phyloP scores from a whole-genome alignment of 352 stramenopile species.

The Phytophthora hybrid region DNA sequence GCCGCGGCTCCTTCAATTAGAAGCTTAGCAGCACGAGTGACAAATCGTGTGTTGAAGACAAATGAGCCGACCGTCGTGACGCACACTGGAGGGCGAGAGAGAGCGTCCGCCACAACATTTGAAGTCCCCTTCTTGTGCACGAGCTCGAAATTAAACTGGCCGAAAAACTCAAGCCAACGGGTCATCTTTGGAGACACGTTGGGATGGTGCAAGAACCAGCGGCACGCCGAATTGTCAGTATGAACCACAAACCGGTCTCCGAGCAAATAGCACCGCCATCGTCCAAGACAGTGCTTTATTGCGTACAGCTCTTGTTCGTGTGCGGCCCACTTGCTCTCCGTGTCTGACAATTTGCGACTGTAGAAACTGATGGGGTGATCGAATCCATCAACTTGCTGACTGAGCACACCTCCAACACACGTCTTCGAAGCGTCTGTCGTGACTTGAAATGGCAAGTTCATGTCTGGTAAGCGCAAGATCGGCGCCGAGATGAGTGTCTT shows the following conservation, averaged over 20 bases:
- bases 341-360: conserved; percentile 11
- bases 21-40: conserved; percentile 3
- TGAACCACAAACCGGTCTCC: conserved; percentile 9
- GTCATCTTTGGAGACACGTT: conserved; percentile 7
- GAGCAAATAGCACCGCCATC: conserved; percentile 6
- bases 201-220: conserved; percentile 7
- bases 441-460: conserved; percentile 7
- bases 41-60: conserved; percentile 8
- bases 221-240: conserved; percentile 9
- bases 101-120: conserved; percentile 7
- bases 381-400: conserved; percentile 11
- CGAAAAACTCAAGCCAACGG: conserved; percentile 11
- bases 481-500: conserved; percentile 13
- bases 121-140: conserved; percentile 10
- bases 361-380: conserved; percentile 11
- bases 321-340: conserved; percentile 7
- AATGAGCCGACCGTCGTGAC: conserved; percentile 4
- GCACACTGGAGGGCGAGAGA: conserved; percentile 8
- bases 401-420: conserved; percentile 13
- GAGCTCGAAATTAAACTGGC: conserved; percentile 12
- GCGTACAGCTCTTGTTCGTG: background rate
- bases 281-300: background rate
- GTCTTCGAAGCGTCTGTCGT: conserved; percentile 10
- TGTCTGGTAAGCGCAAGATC: conserved; percentile 20
- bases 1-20: conserved; percentile 4